Percentiles rank a stretch among this genome's conserved stretches.
phyloP scores from a whole-genome alignment of 768 basidiomycete genomes.

The Hypholoma fasciculare region DNA sequence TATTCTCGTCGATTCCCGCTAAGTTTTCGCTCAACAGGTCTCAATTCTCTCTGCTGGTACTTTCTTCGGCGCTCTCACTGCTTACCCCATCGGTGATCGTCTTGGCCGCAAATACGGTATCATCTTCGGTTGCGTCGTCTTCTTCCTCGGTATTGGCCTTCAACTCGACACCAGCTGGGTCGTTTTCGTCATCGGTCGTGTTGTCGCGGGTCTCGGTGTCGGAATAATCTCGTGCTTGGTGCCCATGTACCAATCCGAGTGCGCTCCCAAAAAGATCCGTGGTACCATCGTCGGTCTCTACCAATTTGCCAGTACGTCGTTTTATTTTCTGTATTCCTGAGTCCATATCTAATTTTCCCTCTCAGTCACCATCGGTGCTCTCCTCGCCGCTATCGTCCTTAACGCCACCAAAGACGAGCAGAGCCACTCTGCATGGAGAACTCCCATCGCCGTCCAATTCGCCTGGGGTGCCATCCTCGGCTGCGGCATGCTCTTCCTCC shows the following conservation, averaged over 20 bases:
- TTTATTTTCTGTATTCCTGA: not conserved
- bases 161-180: constrained; percentile 48
- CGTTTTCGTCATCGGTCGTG: constrained; percentile 15
- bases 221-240: constrained; percentile 59
- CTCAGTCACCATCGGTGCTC: constrained; percentile 64
- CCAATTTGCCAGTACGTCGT: constrained; percentile 51
- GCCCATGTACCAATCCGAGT: constrained; percentile 44
- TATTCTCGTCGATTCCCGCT: no score
- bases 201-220: constrained; percentile 74
- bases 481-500: constrained; percentile 50
- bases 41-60: constrained; percentile 82
- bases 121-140: constrained; percentile 54
- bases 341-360: not conserved
- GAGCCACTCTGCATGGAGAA: constrained; percentile 45
- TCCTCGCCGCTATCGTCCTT: constrained; percentile 67
- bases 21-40: constrained; percentile 2
- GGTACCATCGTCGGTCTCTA: constrained; percentile 65
- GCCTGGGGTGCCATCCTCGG: constrained; percentile 74
- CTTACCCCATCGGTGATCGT: constrained; percentile 33
- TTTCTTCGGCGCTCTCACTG: constrained; percentile 67
- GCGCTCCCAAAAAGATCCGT: constrained; percentile 67
- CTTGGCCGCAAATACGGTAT: constrained; percentile 59
- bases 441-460: constrained; percentile 77
- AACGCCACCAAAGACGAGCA: constrained; percentile 61
- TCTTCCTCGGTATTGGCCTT: constrained; percentile 59